Conservation (phyloP, 768 basidiomycete species). For the Boletus pseudopeckii region DNA sequence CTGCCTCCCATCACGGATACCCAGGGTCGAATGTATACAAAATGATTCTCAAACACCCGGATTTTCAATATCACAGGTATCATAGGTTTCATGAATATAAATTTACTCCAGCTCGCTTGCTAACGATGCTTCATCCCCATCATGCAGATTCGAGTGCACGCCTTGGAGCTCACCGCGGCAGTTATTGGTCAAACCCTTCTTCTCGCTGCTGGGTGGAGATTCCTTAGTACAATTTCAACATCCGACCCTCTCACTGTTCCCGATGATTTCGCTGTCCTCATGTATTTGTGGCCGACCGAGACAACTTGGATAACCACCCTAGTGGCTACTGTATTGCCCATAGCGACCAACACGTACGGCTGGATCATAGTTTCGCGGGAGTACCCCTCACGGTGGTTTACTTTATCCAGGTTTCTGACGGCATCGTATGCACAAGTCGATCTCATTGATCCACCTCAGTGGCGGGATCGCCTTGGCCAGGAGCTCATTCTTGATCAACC, state of each 20-base stretch:
- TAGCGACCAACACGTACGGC: not conserved
- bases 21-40: too few relatives aligned
- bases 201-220: not conserved
- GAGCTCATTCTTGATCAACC: not conserved
- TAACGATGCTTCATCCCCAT: too few relatives aligned
- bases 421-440: constrained; percentile 8
- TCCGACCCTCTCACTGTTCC: not conserved
- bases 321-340: not conserved
- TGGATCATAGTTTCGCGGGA: not conserved
- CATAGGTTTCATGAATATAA: too few relatives aligned
- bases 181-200: not conserved
- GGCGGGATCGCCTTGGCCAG: constrained; percentile 7
- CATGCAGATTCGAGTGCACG: not conserved
- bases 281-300: not conserved
- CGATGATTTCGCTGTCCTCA: not conserved
- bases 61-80: too few relatives aligned
- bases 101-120: not conserved
- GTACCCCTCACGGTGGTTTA: not conserved
- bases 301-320: not conserved
- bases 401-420: constrained; percentile 1
- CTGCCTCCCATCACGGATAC: too few relatives aligned
- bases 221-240: not conserved
- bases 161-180: not conserved
- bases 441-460: constrained; percentile 10
- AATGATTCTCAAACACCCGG: too few relatives aligned